phyloP scores from a whole-genome alignment of 306 rosid genomes.

The Urtica urens region DNA sequence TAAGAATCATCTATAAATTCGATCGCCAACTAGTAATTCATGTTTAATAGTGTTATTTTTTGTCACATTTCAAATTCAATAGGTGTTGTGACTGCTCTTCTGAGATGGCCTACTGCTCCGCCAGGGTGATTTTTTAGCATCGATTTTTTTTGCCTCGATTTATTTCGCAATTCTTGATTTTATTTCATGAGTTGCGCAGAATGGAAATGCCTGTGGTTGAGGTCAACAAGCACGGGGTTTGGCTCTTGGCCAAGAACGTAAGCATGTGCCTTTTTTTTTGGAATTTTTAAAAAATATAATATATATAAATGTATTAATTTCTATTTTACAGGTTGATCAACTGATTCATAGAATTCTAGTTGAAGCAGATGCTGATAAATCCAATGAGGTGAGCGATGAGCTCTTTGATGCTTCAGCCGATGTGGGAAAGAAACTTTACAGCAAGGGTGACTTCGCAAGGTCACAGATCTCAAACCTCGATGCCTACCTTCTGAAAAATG shows the following conservation, averaged over 20 bases:
- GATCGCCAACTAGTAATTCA: background rate
- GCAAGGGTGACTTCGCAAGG: slow-evolving; percentile 65
- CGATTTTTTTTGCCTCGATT: background rate
- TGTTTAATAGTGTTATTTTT: slow-evolving; percentile 2
- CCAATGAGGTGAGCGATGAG: slow-evolving; percentile 42
- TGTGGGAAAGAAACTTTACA: slow-evolving; percentile 69
- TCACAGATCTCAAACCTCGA: slow-evolving; percentile 55
- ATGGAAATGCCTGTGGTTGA: slow-evolving; percentile 95
- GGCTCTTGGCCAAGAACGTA: slow-evolving; percentile 87
- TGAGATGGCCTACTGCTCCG: slow-evolving; percentile 96
- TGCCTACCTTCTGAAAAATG: slow-evolving; percentile 63
- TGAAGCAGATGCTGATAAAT: slow-evolving; percentile 67
- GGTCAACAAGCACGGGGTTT: slow-evolving; percentile 75
- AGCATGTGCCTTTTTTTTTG: slow-evolving; percentile 17
- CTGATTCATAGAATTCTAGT: slow-evolving; percentile 73
- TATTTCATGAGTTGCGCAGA: slow-evolving; percentile 30
- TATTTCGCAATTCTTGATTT: slow-evolving; percentile 3
- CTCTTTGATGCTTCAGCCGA: slow-evolving; percentile 55
- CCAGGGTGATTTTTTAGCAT: slow-evolving; percentile 39
- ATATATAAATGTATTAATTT: background rate
- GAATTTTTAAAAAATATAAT: background rate
- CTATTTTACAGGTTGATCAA: slow-evolving; percentile 61
- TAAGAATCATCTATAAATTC: background rate
- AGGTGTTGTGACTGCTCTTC: slow-evolving; percentile 73
- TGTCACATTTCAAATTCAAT: slow-evolving; percentile 4